A percentile compares a stretch with the other conserved stretches of the same genome.
phyloP scores from a whole-genome alignment of 108 stramenopile species.

The Fragilaria radians region DNA sequence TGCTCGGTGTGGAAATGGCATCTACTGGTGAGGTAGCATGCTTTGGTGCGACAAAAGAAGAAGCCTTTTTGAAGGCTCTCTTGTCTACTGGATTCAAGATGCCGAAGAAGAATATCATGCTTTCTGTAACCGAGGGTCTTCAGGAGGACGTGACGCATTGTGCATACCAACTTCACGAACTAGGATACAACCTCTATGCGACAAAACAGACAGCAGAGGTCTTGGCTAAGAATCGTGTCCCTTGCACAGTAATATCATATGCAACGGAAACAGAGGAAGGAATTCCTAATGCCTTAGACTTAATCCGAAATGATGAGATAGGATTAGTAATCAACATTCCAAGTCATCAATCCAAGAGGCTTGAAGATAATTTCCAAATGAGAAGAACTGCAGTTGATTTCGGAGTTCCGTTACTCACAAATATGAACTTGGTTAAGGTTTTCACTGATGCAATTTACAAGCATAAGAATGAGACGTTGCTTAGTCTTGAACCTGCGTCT shows the following conservation, averaged over 20 bases:
- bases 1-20: slow-evolving; percentile 98
- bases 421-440: slow-evolving; percentile 85
- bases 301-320: slow-evolving; percentile 72
- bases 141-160: slow-evolving; percentile 82
- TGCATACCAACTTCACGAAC: slow-evolving; percentile 78
- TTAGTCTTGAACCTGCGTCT: slow-evolving; percentile 58
- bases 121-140: slow-evolving; percentile 80
- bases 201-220: slow-evolving; percentile 85
- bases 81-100: slow-evolving; percentile 93
- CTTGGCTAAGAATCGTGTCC: slow-evolving; percentile 77
- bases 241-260: slow-evolving; percentile 73
- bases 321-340: slow-evolving; percentile 95
- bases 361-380: slow-evolving; percentile 91
- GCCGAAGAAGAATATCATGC: slow-evolving; percentile 88
- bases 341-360: slow-evolving; percentile 68
- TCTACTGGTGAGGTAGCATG: slow-evolving; percentile 99
- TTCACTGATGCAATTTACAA: slow-evolving; percentile 74
- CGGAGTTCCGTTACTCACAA: slow-evolving; percentile 92
- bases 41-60: slow-evolving; percentile 94
- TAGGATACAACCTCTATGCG: slow-evolving; percentile 89
- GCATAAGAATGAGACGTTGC: slow-evolving; percentile 49
- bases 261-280: slow-evolving; percentile 63
- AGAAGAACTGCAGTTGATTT: slow-evolving; percentile 95
- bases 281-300: slow-evolving; percentile 58
- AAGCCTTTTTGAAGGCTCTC: slow-evolving; percentile 95